Conservation (phyloP, 2,329 filamentous ascomycete genomes). For the Cercospora sojina region DNA sequence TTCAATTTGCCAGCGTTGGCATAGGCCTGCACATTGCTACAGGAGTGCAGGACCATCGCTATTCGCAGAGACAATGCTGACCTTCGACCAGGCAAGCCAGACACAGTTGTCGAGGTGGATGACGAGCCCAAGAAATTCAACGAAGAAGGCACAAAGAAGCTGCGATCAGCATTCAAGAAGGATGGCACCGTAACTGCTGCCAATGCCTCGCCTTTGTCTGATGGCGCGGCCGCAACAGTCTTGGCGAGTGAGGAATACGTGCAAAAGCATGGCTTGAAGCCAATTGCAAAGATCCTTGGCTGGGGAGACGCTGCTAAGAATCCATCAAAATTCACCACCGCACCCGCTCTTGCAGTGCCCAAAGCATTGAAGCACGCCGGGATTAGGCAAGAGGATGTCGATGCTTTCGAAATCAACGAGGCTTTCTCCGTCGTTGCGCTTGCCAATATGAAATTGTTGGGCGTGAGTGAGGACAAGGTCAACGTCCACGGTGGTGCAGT, state of each 20-base stretch:
- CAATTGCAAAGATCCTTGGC: constrained; percentile 92
- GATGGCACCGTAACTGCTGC: constrained; percentile 82
- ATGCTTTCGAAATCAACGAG: constrained; percentile 99
- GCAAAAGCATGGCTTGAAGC: constrained; percentile 86
- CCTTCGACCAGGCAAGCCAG: constrained; percentile 61
- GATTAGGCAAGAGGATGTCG: constrained; percentile 71
- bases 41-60: neutral
- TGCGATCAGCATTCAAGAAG: constrained; percentile 76
- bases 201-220: constrained; percentile 94
- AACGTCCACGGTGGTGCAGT: constrained; percentile 95
- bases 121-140: constrained; percentile 91
- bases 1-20: neutral
- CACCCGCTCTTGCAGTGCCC: constrained; percentile 89
- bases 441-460: constrained; percentile 91
- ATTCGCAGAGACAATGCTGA: neutral
- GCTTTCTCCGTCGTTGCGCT: constrained; percentile 96
- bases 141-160: constrained; percentile 51
- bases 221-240: constrained; percentile 88
- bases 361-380: constrained; percentile 96
- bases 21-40: neutral
- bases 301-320: constrained; percentile 93
- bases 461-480: constrained; percentile 77
- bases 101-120: constrained; percentile 75
- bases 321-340: constrained; percentile 93
- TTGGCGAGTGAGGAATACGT: constrained; percentile 93